phyloP scores from a whole-genome alignment of 73 alveolate species.

The Urostyla sp. region DNA sequence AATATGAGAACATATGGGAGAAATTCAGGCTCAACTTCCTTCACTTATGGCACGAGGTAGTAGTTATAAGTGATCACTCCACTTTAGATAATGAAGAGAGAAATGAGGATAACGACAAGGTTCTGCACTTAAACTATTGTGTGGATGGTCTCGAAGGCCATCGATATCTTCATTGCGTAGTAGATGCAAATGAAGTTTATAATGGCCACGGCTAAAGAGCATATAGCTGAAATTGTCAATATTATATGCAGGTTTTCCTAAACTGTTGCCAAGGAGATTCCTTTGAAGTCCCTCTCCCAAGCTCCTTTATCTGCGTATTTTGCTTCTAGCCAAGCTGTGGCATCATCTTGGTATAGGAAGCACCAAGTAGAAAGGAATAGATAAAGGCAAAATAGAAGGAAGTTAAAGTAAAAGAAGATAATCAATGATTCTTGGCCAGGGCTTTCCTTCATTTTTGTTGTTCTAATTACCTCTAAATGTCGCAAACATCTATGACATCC shows the following conservation, averaged over 20 bases:
- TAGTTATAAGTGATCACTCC: conserved; percentile 38
- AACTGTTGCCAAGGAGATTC: conserved; percentile 47
- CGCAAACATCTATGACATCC: conserved; percentile 53
- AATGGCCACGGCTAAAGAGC: conserved; percentile 14
- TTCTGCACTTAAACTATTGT: conserved; percentile 54
- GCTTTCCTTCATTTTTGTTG: conserved; percentile 44
- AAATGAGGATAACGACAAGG: conserved; percentile 28
- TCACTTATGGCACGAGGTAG: conserved; percentile 35
- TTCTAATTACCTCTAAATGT: conserved; percentile 29
- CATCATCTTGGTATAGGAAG: conserved; percentile 58
- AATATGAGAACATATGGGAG: conserved; percentile 35
- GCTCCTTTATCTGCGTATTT: conserved; percentile 17
- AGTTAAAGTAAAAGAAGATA: conserved; percentile 47
- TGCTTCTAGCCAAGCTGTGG: conserved; percentile 63
- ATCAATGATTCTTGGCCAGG: conserved; percentile 62
- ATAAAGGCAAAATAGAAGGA: conserved; percentile 37
- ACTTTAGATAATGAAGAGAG: conserved; percentile 43
- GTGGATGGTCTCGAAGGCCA: conserved; percentile 42
- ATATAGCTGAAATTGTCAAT: conserved; percentile 48
- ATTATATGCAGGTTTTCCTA: conserved; percentile 28
- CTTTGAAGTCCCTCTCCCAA: conserved; percentile 54
- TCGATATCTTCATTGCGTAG: conserved; percentile 39
- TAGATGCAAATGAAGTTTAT: conserved; percentile 38
- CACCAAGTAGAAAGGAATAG: conserved; percentile 30
- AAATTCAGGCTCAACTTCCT: conserved; percentile 49